Base-by-base conservation (phyloP, 2,329 filamentous ascomycete species). In the Fusarium sacchari region DNA sequence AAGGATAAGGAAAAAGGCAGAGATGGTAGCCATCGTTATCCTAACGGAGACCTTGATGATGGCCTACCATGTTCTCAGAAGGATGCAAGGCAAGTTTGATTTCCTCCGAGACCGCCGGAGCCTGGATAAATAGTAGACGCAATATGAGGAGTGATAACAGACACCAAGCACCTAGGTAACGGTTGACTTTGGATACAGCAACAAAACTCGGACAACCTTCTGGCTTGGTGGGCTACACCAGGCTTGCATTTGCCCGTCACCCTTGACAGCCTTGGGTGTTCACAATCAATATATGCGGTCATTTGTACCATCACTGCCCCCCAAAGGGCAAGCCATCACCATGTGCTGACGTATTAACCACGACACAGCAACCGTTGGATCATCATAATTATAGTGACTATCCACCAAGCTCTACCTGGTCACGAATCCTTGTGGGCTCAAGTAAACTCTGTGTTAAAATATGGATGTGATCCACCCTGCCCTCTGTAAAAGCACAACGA, bases 41-140 rank as follows among this genome's bases (percentile, higher is more conserved):
- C 46, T 69, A 30, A 62, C 72, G 24, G 75, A 79, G 26, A 42
- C 78, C 20, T 28, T 74, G n/a, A 64, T 75, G 32, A 76, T 74
- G 47, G 64, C 76, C 28, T 71, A 75, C 52, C 76, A 80, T 43
- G 40, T 77, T n/a, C 53, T 80, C 22, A 73, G 74, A 43, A 74
- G 75, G n/a, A 71, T 69, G 30, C 74, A 78, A 50, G 75, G 76
- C 18, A 79, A 75, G 65, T 70, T 81, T 52, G 79, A 82, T 62
- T 77, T 76, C 34, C 65, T 81, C 9, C 50, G 72, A 52, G 70
- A 79, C 32, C 58, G 69, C 17, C 64, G 52, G 17, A 74, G 53
- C 22, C 39, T 77, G 37, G 72, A 76, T 49, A 67, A 52, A 49
- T 67, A 62, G 24, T 73, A 73, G 37, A 58, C 30, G 37, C 37